A percentile compares a stretch with the other conserved stretches of the same genome.
These are phyloP conservation scores for Gossypium schwendimanii DNA, from an alignment of 441 rosid species.

Conservation along the genomic window DNA sequence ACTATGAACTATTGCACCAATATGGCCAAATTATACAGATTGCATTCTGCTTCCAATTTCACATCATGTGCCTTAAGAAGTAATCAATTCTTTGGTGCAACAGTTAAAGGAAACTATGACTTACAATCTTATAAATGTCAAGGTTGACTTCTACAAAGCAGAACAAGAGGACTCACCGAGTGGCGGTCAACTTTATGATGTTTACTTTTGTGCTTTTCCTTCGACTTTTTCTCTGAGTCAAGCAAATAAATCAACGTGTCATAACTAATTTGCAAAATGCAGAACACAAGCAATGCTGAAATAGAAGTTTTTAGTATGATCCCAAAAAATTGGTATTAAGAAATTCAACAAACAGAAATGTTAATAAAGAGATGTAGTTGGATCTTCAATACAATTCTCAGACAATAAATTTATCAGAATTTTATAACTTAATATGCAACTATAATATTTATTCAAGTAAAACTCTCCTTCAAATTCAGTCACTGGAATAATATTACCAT, in stretches of 20 bases:
- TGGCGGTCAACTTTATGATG: constrained; percentile 31
- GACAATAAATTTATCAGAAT: background rate
- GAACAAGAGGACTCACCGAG: constrained; percentile 36
- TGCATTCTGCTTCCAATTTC: background rate
- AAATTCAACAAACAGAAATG: background rate
- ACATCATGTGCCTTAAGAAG: background rate
- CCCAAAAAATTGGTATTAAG: background rate
- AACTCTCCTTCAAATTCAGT: background rate
- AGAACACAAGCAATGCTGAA: background rate
- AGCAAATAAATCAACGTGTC: constrained; percentile 24
- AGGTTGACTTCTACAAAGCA: background rate
- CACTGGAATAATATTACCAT: background rate
- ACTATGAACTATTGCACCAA: background rate
- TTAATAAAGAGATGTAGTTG: background rate
- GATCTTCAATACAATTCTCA: background rate
- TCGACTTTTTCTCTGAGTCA: constrained; percentile 66
- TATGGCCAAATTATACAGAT: background rate
- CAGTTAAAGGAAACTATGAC: background rate
- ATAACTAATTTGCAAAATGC: constrained; percentile 5
- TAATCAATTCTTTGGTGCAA: background rate
- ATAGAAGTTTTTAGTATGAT: background rate
- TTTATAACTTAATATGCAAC: background rate
- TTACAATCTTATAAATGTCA: constrained; percentile 3
- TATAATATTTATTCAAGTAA: background rate
- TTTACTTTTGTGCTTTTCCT: constrained; percentile 53